These are phyloP conservation scores for Phytophthora sansomeana DNA, from an alignment of 352 stramenopile genomes.

Conservation along the genomic window DNA sequence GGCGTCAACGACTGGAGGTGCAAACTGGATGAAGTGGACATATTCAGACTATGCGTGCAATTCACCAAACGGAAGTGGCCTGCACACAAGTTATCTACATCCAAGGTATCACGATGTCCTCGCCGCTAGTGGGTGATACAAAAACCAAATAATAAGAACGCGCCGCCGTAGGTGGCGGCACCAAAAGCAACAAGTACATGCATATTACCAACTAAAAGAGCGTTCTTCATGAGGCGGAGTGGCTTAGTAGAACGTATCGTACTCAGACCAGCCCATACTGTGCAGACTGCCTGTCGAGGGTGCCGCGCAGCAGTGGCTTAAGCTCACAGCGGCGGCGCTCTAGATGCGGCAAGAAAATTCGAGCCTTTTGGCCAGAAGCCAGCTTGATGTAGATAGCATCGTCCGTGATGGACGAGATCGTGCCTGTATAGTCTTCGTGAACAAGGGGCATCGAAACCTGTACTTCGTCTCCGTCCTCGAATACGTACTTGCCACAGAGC, in stretches of 20 bases:
- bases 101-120: neutral
- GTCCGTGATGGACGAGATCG: conserved; percentile 75
- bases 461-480: conserved; percentile 86
- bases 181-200: conserved; percentile 31
- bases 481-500: conserved; percentile 74
- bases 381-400: conserved; percentile 81
- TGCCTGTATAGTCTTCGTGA: conserved; percentile 79
- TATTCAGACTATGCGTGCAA: neutral
- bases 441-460: conserved; percentile 68
- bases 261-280: conserved; percentile 68
- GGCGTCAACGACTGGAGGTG: conserved; percentile 2
- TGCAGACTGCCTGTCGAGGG: conserved; percentile 54
- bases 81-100: neutral
- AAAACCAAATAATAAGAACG: conserved; percentile 30
- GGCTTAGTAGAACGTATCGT: conserved; percentile 61
- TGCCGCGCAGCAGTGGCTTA: conserved; percentile 67
- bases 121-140: conserved; percentile 15
- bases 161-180: conserved; percentile 4
- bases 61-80: conserved; percentile 16
- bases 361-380: conserved; percentile 66
- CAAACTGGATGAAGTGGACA: neutral
- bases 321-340: conserved; percentile 67
- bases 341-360: conserved; percentile 66
- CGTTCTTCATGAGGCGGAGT: conserved; percentile 6
- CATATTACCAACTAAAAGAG: conserved; percentile 23